These are phyloP conservation scores for Leccinum uliginosum DNA, from an alignment of 768 basidiomycete genomes.

Conservation along the genomic window DNA sequence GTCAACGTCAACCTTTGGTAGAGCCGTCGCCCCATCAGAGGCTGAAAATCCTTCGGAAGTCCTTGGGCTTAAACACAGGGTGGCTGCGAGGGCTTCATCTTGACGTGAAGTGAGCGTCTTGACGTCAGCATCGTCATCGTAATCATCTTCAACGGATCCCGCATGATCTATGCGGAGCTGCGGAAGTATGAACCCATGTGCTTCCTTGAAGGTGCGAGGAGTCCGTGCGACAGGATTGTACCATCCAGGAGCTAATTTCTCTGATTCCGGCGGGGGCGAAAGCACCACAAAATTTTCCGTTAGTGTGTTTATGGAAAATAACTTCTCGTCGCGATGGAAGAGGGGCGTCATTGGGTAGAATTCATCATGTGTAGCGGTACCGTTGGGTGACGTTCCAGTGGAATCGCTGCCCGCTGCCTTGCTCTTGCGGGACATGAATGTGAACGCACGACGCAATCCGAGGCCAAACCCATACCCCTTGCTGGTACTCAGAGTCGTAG, in stretches of 20 bases:
- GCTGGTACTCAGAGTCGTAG: conserved; percentile 26
- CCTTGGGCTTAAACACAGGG: conserved; percentile 44
- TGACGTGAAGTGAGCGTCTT: conserved; percentile 30
- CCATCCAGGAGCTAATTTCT: conserved; percentile 33
- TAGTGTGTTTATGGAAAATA: conserved; percentile 22
- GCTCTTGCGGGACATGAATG: conserved; percentile 22
- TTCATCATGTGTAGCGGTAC: conserved; percentile 8
- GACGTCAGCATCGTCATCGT: conserved; percentile 27
- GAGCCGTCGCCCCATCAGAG: neutral
- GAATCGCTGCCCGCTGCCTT: conserved; percentile 17
- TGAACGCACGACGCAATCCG: conserved; percentile 25
- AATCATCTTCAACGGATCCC: conserved; percentile 17
- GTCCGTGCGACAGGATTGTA: conserved; percentile 19
- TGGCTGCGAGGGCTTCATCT: conserved; percentile 36
- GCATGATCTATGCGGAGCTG: conserved; percentile 11
- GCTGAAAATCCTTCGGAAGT: conserved; percentile 30
- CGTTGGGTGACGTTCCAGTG: conserved; percentile 16
- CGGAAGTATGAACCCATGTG: conserved; percentile 18
- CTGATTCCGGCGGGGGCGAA: conserved; percentile 23
- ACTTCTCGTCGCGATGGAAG: conserved; percentile 27
- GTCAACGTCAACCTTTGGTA: conserved; percentile 2
- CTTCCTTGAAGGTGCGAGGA: conserved; percentile 13
- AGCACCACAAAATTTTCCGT: conserved; percentile 17
- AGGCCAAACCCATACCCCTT: conserved; percentile 34
- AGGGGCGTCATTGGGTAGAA: conserved; percentile 22